Base-by-base conservation (phyloP, 495 filamentous ascomycete species). In the Penicillium silybi region DNA sequence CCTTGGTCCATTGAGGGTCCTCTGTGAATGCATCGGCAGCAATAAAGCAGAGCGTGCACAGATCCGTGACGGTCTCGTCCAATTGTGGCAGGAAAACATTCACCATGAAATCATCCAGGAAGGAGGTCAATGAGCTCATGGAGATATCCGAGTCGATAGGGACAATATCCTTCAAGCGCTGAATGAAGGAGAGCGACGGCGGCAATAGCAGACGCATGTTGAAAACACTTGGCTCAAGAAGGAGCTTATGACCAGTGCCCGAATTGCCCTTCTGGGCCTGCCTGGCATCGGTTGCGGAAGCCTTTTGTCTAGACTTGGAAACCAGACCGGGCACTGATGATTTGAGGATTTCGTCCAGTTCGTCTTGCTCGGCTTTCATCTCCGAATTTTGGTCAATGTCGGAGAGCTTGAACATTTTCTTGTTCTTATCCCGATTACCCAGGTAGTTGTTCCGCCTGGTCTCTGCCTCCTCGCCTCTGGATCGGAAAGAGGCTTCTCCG, bases 81-180 rank as follows among this genome's bases (percentile, higher is more conserved):
- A 99, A 73, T 61, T 97, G 95, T 17, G 93, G 93, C 49, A 92
- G 87, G 74, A 99, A 99, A 32, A 97, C 92, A 60, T 97, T 97
- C 67, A 97, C 85, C 47, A 99, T 81, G 69, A 97, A 97, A 65
- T 99, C 95, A 65, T 99, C 93, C 10, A 99, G 80, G 71, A 99
- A 99, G 19, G 90, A 92, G 1, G 93, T 97, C 44, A 97, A 67
- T 1, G 90, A 95, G 65, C 84, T 89, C 52, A 87, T 86, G 6
- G 86, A 85, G 57, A 97, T 87, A 55, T 95, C 92, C 0, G 91
- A 79, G 48, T 78, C 85, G 15, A 85, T 78, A 3, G 93, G 93
- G 1, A 99, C 93, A 46, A 97, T 92, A 46, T 85, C 87, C 67
- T 93, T 95, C 13, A 99, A 75, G 6, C 90, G 81, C 60, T 93